These are phyloP conservation scores for Diplodia corticola DNA, from an alignment of 2,329 filamentous ascomycete genomes.

Conservation along the genomic window DNA sequence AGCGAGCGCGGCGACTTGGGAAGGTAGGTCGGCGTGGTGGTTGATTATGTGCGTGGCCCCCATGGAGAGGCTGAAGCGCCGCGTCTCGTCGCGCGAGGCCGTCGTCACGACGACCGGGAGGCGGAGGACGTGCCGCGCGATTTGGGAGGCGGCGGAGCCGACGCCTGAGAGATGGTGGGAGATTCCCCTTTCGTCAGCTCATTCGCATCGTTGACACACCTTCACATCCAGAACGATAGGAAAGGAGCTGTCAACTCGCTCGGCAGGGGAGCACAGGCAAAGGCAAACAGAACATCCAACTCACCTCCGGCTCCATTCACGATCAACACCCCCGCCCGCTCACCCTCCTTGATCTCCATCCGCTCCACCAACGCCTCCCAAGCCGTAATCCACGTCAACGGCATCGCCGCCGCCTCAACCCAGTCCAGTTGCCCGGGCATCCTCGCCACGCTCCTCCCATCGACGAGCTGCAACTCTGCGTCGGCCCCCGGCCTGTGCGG, in stretches of 20 bases:
- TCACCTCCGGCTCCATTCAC: conserved; percentile 49
- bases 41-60: conserved; percentile 49
- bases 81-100: conserved; percentile 45
- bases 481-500: conserved; percentile 45
- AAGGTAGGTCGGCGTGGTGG: conserved; percentile 43
- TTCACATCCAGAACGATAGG: background rate
- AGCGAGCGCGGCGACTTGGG: conserved; percentile 40
- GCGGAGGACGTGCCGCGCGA: conserved; percentile 43
- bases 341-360: conserved; percentile 42
- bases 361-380: conserved; percentile 48
- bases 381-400: conserved; percentile 48
- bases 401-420: conserved; percentile 46
- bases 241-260: background rate
- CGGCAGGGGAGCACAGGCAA: background rate
- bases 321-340: conserved; percentile 41
- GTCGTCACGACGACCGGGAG: conserved; percentile 49
- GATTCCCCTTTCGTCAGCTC: background rate
- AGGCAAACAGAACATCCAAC: background rate
- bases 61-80: conserved; percentile 42
- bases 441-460: conserved; percentile 41
- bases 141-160: conserved; percentile 47
- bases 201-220: no score
- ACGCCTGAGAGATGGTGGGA: conserved; percentile 32
- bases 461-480: conserved; percentile 47
- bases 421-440: conserved; percentile 41